Evolutionary conservation across 306 rosid species (phyloP).

Genomic region (Sechiopsis laciniata): DNA sequence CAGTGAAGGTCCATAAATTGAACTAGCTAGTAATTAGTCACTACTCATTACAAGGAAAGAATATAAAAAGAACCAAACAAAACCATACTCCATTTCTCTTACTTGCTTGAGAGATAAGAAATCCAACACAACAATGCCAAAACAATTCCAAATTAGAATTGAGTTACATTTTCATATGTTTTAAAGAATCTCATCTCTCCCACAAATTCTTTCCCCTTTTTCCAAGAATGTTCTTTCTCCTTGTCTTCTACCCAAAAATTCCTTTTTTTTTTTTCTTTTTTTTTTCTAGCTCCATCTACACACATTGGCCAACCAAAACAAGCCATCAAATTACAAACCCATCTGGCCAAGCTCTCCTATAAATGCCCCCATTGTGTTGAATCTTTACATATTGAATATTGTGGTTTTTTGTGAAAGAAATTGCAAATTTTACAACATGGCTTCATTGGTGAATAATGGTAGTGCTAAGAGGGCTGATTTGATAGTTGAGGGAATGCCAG

Average conservation of each 20-base stretch:
- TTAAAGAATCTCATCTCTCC: constrained; percentile 32
- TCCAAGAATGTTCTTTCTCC: constrained; percentile 42
- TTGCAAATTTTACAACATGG: constrained; percentile 13
- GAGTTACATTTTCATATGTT: not conserved
- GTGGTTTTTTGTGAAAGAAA: not conserved
- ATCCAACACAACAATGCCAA: not conserved
- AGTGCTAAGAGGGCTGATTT: constrained; percentile 39
- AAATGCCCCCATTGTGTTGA: not conserved
- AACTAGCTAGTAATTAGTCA: not conserved
- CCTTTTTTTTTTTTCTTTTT: not conserved
- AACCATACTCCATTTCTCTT: not conserved
- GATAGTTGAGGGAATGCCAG: constrained; percentile 57
- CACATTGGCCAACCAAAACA: too few relatives aligned
- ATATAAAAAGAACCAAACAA: constrained; percentile 20
- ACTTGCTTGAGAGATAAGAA: constrained; percentile 30
- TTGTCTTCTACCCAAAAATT: constrained; percentile 22
- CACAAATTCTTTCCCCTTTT: constrained; percentile 36
- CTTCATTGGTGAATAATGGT: constrained; percentile 25
- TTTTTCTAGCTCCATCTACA: too few relatives aligned
- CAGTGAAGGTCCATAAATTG: too few relatives aligned
- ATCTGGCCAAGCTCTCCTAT: not conserved
- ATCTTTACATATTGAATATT: not conserved
- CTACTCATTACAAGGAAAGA: constrained; percentile 46
- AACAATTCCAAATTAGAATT: not conserved
- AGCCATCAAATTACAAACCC: not conserved